phyloP scores from a whole-genome alignment of 2,329 filamentous ascomycete species.

The Berkeleyomyces basicola region DNA sequence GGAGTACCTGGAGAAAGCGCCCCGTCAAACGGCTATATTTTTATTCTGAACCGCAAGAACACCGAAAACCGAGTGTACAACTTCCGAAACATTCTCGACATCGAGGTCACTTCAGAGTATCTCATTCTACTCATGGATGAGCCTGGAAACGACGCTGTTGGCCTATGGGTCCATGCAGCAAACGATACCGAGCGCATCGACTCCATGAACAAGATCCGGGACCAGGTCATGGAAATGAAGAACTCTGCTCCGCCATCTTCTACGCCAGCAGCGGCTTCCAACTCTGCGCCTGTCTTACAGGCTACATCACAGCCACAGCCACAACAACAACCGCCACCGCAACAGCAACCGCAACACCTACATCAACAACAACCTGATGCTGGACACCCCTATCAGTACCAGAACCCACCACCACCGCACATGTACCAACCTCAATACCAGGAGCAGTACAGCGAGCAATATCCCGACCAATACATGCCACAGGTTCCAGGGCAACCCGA shows the following conservation, averaged over 20 bases:
- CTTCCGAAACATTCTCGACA: conserved; percentile 41
- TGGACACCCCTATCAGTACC: neutral
- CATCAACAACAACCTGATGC: neutral
- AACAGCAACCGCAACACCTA: neutral
- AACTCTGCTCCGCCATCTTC: neutral
- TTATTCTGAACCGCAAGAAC: conserved; percentile 56
- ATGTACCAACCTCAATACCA: neutral
- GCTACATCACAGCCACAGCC: neutral
- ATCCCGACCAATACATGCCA: neutral
- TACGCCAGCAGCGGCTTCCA: neutral
- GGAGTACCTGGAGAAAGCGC: neutral
- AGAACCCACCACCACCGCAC: neutral
- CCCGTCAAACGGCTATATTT: conserved; percentile 32
- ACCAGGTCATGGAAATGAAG: conserved; percentile 24
- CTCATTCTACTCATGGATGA: conserved; percentile 31
- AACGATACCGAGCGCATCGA: conserved; percentile 27
- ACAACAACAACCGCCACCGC: neutral
- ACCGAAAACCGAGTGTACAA: conserved; percentile 55
- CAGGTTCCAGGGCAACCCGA: neutral
- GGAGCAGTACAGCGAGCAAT: neutral
- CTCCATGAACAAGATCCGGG: conserved; percentile 27
- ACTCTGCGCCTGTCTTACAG: neutral
- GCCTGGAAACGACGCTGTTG: conserved; percentile 27
- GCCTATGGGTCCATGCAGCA: conserved; percentile 39
- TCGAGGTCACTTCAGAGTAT: conserved; percentile 44